phyloP scores from a whole-genome alignment of 352 stramenopile genomes.

The Globisporangium barbulae region DNA sequence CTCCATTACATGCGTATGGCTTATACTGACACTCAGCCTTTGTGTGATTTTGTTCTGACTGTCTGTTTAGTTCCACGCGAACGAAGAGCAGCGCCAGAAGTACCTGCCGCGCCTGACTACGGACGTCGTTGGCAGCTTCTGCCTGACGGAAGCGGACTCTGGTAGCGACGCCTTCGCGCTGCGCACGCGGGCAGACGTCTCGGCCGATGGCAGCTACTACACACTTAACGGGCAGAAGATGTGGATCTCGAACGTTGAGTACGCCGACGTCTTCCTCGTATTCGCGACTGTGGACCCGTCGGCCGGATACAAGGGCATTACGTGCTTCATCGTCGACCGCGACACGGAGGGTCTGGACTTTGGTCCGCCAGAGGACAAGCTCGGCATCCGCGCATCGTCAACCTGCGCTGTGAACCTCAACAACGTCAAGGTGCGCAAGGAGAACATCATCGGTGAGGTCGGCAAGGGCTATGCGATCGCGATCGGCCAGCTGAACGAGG shows the following conservation, averaged over 20 bases:
- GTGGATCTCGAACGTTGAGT: conserved; percentile 94
- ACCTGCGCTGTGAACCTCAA: conserved; percentile 92
- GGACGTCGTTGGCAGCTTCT: conserved; percentile 92
- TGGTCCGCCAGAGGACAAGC: conserved; percentile 91
- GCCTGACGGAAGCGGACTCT: conserved; percentile 89
- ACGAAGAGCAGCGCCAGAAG: conserved; percentile 72
- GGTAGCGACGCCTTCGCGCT: conserved; percentile 96
- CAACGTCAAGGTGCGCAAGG: conserved; percentile 85
- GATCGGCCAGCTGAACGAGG: conserved; percentile 93
- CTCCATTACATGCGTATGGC: too few species aligned
- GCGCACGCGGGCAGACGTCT: conserved; percentile 86
- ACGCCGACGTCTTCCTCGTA: conserved; percentile 92
- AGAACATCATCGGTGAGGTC: conserved; percentile 88
- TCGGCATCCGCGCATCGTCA: conserved; percentile 92
- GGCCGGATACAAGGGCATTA: conserved; percentile 94
- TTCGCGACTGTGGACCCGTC: conserved; percentile 90
- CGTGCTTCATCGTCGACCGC: conserved; percentile 94
- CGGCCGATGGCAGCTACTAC: conserved; percentile 88
- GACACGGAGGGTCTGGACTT: conserved; percentile 84
- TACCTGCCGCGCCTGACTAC: conserved; percentile 72
- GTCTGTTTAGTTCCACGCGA: conserved; percentile 41
- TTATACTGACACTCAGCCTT: neutral
- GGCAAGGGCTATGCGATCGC: conserved; percentile 92
- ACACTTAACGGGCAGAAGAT: conserved; percentile 92
- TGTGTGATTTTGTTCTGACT: neutral